Evolutionary conservation across 192 early-diverging fungal genomes (phyloP), one percentile per base, ranked within the genome.

Genomic region (Lunasporangiospora selenospora): DNA sequence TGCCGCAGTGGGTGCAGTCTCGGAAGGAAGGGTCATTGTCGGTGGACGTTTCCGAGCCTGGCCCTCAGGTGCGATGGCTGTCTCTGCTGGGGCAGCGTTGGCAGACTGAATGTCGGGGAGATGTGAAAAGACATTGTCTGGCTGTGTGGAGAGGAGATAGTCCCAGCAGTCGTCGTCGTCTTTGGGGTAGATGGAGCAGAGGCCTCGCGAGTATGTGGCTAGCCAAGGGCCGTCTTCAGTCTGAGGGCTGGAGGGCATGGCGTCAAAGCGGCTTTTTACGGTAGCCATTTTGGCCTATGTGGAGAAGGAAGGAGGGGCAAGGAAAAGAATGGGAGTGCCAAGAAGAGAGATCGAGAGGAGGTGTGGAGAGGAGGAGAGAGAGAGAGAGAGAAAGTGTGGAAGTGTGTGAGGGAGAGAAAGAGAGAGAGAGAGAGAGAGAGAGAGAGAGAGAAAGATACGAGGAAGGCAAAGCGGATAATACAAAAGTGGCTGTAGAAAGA

Each of bases 81-180:
- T 19, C n/a, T 5, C 33, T 18, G 2, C 5, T 4, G 41, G 16
- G 16, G 4, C 41, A 43, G 8, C 16, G 16, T 6, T 43, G 41
- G 41, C 16, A 16, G 43, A 45, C 13, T 34, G 50, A 9, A 37
- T 27, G 26, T 61, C 58, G 11, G 27, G 48, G 8, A 23, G 39
- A 11, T 61, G 49, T 19, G 63, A 48, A 29, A 49, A 38, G n/a
- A 58, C 39, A 30, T 26, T 56, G 24, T 48, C 38, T 41, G 54
- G 11, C 10, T 57, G 41, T 27, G 65, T 33, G 5, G 62, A 65
- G 37, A 65, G 53, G 21, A 67, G 50, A 24, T 58, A 58, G 39
- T 67, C 65, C 65, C 65, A 67, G 26, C 56, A 65, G 34, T 55
- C 40, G 6, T 67, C 65, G 18, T 67, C 65, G 31, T 67, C 65